Percentiles rank a stretch among this genome's conserved stretches.
Conservation (phyloP, 805 yeast genomes). For the Candida insectalens region DNA sequence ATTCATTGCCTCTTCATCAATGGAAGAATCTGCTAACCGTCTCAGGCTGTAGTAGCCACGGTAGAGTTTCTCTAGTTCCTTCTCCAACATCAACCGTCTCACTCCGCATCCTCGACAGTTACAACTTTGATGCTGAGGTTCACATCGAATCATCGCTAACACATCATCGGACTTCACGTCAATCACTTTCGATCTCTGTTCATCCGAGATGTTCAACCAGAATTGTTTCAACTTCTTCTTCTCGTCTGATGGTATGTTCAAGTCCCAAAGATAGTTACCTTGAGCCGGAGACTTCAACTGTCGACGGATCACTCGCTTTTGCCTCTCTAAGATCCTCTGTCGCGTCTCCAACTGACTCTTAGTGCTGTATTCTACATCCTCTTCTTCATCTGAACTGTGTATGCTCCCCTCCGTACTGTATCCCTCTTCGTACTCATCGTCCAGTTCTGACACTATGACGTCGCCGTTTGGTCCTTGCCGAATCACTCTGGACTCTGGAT, state of each 20-base stretch:
- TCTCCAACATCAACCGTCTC: conserved; percentile 60
- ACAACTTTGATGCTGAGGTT: conserved; percentile 49
- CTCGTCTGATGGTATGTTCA: conserved; percentile 36
- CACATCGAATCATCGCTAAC: conserved; percentile 45
- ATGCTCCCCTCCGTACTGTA: background rate
- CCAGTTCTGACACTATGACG: conserved; percentile 55
- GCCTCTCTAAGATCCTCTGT: conserved; percentile 8
- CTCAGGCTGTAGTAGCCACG: conserved; percentile 50
- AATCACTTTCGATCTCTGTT: conserved; percentile 51
- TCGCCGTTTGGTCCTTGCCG: conserved; percentile 64
- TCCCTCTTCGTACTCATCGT: background rate
- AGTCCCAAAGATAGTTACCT: conserved; percentile 19
- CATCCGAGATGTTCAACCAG: conserved; percentile 60
- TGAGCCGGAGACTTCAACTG: conserved; percentile 11
- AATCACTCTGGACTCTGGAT: conserved; percentile 64
- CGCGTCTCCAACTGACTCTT: conserved; percentile 1
- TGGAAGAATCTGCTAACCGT: conserved; percentile 23
- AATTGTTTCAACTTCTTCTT: conserved; percentile 39
- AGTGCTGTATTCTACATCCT: conserved; percentile 2
- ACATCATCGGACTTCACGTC: conserved; percentile 63
- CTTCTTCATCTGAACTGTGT: background rate
- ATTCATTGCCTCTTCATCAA: conserved; percentile 27
- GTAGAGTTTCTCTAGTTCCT: conserved; percentile 66
- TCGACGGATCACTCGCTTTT: conserved; percentile 11
- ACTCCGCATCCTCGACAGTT: conserved; percentile 73